Base-by-base conservation (phyloP, 208 protist genomes). In the Wallacemonas sp. region DNA sequence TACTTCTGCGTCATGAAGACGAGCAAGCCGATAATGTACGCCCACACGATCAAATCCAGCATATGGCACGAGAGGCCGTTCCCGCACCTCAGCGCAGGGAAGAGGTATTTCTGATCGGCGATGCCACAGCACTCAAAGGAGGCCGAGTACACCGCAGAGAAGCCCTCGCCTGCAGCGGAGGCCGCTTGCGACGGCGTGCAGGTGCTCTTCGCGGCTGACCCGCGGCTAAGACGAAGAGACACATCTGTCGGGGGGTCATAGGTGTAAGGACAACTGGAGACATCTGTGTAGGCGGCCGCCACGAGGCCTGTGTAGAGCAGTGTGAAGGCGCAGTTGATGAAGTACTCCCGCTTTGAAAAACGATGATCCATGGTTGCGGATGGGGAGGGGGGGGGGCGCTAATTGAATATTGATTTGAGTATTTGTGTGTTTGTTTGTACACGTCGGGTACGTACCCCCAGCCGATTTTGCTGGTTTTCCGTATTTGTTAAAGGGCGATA, bases 1-100 rank as follows among this genome's bases (percentile, higher is more conserved):
- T 79, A 88, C 71, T 91, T 91, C 51, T 79, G 72, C 34, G 68
- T 70, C 72, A 88, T 84, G 41, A 85, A 86, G 0, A 79, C 36
- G 2, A 85, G 19, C 22, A 88, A 42, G 12, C 68, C 65, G 22
- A 83, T 44, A 17, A 88, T 77, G 66, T 88, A 91, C 26, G 70
- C 64, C 84, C 84, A 91, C 39, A 88, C 66, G n/a, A 81, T 63
- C 55, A 88, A 68, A 54, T 88, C 84, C 0, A 81, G 36, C 79
- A 86, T 91, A 54, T 86, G 78, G 41, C 84, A 87, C 15, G 81
- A 64, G 27, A 88, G 24, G 26, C 73, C 71, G 39, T 67, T 72
- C 38, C 63, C 61, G 22, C 58, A 64, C 36, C 42, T 38, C n/a
- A 88, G 41, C n/a, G 68, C 64, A 31, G 14, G 9, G 30, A 75